A percentile compares a stretch with the other conserved stretches of the same genome.
These are phyloP conservation scores for Anethum foeniculum DNA, from an alignment of 140 eudicot genomes.

Conservation along the genomic window DNA sequence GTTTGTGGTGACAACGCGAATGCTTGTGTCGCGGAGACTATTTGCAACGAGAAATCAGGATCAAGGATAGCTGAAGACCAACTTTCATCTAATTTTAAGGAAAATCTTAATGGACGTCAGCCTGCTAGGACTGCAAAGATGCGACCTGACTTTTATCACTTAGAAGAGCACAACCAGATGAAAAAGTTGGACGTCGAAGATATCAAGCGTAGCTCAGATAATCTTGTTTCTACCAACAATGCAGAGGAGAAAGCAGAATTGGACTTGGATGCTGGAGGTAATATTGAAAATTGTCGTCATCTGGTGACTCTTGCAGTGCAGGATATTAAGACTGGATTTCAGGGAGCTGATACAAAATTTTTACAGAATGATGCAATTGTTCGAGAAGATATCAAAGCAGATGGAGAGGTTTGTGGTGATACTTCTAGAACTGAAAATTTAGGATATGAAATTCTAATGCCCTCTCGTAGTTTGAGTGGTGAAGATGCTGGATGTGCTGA, in stretches of 20 bases:
- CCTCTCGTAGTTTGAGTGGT: conserved; percentile 2
- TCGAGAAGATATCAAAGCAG: conserved; percentile 8
- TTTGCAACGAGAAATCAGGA: conserved; percentile 39
- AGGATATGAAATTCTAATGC: conserved; percentile 17
- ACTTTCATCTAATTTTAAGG: conserved; percentile 25
- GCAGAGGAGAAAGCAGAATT: conserved; percentile 21
- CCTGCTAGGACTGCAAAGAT: conserved; percentile 11
- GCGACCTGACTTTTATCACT: conserved; percentile 20
- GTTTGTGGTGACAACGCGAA: conserved; percentile 55
- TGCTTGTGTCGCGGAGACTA: conserved; percentile 50
- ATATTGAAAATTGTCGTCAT: conserved; percentile 18
- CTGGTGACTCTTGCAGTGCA: conserved; percentile 3
- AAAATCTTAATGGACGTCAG: conserved; percentile 25
- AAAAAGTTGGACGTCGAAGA: conserved; percentile 16
- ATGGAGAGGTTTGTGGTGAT: conserved; percentile 18
- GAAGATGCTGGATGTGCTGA: conserved; percentile 10
- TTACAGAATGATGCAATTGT: conserved; percentile 10
- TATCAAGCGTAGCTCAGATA: conserved; percentile 17
- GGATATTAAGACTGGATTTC: not conserved
- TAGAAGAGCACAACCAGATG: conserved; percentile 16
- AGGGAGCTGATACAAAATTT: conserved; percentile 12
- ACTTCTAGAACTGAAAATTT: conserved; percentile 10
- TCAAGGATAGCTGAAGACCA: conserved; percentile 40
- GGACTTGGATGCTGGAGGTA: conserved; percentile 17
- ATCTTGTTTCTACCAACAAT: conserved; percentile 13